Base-by-base conservation (phyloP, 306 rosid species). In the Vicia faba region DNA sequence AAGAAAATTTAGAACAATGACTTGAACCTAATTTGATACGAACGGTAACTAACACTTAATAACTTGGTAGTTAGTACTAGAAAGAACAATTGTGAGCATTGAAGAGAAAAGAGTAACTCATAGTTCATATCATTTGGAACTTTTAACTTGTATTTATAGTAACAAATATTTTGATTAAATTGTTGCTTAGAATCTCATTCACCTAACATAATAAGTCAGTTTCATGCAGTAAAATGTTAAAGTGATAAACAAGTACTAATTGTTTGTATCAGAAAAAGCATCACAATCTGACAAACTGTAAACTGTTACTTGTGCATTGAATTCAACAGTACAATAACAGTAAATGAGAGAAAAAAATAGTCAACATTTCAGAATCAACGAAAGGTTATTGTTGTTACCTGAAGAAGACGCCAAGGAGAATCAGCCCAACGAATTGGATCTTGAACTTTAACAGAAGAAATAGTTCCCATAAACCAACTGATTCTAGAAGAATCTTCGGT, bases 381-480 rank as follows among this genome's bases (percentile, higher is more conserved):
- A 16, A 48, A 48, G 55, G 19, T 11, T 11, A 14, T 0, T 20
- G 1, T 20, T 33, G 13, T 26, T 77, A 93, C 99, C 97, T 90
- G 90, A 18, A 95, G 78, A 71, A 83, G 86, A 4, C 97, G 90
- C 99, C 99, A 95, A 49, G 99, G 99, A 71, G 99, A 95, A 84
- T 86, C 86, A 33, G 92, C 87, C 95, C 97, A 95, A 35, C 72
- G 85, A 68, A 79, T 46, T 14, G 97, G 91, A 85, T 88, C 88
- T 18, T 85, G 80, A 46, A 79, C 85, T 64, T 84, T 83, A 62
- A 81, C 85, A 70, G 88, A 81, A 79, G 97, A 85, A 36, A 95
- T 80, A 4, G 99, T 95, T 49, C 99, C 99, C 97, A 90, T 90
- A 75, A 95, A 95, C 99, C 99, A 95, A 77, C 99, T 95, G 53